phyloP scores from a whole-genome alignment of 176 grass and related monocot genomes.

The Pontederia paniculata region DNA sequence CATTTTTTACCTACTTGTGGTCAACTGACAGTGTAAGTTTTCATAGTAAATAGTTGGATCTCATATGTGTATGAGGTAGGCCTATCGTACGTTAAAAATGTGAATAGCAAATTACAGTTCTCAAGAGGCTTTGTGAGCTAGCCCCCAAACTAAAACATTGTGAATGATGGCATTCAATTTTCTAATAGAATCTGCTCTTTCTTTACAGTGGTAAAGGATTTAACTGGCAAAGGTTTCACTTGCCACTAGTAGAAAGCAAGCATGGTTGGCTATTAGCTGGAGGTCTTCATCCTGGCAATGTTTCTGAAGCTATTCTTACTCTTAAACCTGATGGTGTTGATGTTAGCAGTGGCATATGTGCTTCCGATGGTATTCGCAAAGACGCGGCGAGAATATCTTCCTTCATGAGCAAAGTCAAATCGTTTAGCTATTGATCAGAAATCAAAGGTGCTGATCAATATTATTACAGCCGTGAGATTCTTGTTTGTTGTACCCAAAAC shows the following conservation, averaged over 20 bases:
- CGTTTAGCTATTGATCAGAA: constrained; percentile 16
- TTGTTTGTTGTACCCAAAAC: neutral
- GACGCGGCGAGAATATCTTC: constrained; percentile 46
- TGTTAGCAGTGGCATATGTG: constrained; percentile 87
- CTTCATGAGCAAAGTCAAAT: constrained; percentile 50
- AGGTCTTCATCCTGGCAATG: constrained; percentile 76
- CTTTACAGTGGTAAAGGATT: constrained; percentile 82
- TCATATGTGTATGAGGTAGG: too few relatives aligned
- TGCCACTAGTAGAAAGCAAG: constrained; percentile 52
- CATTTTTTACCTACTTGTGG: too few relatives aligned
- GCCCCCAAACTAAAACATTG: constrained; percentile 4
- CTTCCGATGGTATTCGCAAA: constrained; percentile 53
- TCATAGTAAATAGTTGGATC: too few relatives aligned
- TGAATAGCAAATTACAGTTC: too few relatives aligned
- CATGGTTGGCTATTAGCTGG: constrained; percentile 83
- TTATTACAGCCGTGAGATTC: neutral
- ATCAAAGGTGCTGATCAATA: neutral
- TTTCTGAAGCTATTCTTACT: constrained; percentile 38
- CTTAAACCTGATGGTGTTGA: constrained; percentile 71
- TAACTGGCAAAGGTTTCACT: constrained; percentile 59
- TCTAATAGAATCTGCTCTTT: neutral
- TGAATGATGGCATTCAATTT: neutral
- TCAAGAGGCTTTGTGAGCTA: too few relatives aligned
- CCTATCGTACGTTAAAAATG: too few relatives aligned
- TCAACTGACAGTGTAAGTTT: too few relatives aligned